Evolutionary conservation across 306 rosid genomes (phyloP), one percentile per base, ranked within the genome.

Genomic region (Mucuna pruriens): DNA sequence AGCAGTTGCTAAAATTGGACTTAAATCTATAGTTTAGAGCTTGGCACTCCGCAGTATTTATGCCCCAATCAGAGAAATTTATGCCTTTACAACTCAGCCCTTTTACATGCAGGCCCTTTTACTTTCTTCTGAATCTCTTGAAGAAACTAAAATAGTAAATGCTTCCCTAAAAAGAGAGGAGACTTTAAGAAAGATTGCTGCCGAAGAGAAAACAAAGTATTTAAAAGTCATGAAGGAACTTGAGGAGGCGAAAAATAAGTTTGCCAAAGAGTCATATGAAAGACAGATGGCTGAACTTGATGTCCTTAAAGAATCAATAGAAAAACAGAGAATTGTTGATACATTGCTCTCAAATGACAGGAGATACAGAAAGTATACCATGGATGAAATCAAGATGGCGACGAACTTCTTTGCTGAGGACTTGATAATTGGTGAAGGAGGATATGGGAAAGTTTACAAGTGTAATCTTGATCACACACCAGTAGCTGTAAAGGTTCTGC

Each of bases 391-490:
- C 75, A 89, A 85, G 86, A 63, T 52, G n/a, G 99, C 97, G 0
- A 95, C 99, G 34, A 80, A 83, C 73, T 85, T 71, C 87, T 93
- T 91, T 34, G 83, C 91, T 1, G 79, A 76, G 82, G 85, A 71
- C 73, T 89, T 87, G 75, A 79, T 91, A 77, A 93, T 95, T 49
- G 98, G 99, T 20, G 95, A 89, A 82, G 99, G 99, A 67, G 99
- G 99, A 60, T 95, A 93, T 72, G 98, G 99, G 62, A 93, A 93
- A 83, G 99, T 95, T 81, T 95, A 93, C 87, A 90, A 86, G 86
- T 93, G 99, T 86, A 84, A 49, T 83, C 97, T 95, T 48, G 97
- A 95, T 86, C 98, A 89, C 91, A 90, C 97, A 62, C 91, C 95
- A 9, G 99, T 89, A 42, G 99, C 98, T 75, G 88, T 95, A 31